These are phyloP conservation scores for Trypanosoma avium DNA, from an alignment of 208 protist genomes.

Conservation along the genomic window DNA sequence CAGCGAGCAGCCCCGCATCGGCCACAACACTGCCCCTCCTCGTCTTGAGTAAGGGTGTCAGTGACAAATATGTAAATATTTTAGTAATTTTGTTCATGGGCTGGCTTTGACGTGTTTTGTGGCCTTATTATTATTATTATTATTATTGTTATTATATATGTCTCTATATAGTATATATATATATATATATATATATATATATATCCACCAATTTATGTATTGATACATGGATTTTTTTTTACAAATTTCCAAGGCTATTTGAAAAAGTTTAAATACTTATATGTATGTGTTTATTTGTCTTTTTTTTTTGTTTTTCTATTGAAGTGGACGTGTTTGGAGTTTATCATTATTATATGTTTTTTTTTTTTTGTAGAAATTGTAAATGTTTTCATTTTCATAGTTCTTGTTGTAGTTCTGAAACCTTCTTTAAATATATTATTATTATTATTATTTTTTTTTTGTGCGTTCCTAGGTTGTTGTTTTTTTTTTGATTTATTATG, in stretches of 20 bases:
- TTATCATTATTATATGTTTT: slow-evolving; percentile 8
- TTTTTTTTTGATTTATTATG: slow-evolving; percentile 24
- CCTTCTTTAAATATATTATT: too few species aligned
- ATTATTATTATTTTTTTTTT: too few species aligned
- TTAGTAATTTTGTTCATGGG: slow-evolving; percentile 6
- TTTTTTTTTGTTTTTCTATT: slow-evolving; percentile 21
- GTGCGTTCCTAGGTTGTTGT: too few species aligned
- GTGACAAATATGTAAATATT: slow-evolving; percentile 7
- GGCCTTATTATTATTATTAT: slow-evolving; percentile 6
- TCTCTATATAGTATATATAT: too few species aligned
- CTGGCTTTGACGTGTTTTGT: slow-evolving; percentile 21
- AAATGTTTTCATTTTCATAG: slow-evolving; percentile 21
- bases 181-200: too few species aligned
- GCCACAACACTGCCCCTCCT: slow-evolving; percentile 21
- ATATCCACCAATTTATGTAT: neutral
- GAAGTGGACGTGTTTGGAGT: neutral
- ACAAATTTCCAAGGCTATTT: neutral
- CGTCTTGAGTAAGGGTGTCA: slow-evolving; percentile 20
- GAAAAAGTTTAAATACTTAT: slow-evolving; percentile 1
- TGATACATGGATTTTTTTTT: slow-evolving; percentile 18
- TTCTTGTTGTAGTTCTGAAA: too few species aligned
- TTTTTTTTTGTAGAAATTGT: neutral
- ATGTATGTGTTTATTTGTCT: slow-evolving; percentile 18
- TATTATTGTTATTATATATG: neutral
- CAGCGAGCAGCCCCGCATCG: slow-evolving; percentile 23